phyloP scores from a whole-genome alignment of 2,329 filamentous ascomycete species.

The Paracorniculantispora psalliotae region DNA sequence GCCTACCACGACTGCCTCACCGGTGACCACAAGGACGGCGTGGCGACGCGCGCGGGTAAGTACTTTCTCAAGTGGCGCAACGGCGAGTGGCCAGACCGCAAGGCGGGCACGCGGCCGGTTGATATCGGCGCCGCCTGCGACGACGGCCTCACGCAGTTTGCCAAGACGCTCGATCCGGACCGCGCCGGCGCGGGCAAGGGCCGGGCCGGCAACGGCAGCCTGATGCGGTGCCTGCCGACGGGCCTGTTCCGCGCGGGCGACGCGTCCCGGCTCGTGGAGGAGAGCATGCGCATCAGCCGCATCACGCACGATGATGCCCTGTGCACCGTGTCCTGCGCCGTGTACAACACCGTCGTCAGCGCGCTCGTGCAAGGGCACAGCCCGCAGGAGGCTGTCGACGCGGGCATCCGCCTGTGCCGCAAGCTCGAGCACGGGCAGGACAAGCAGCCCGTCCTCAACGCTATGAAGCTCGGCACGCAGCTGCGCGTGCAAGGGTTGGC shows the following conservation, averaged over 20 bases:
- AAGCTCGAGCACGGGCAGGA: slow-evolving; percentile 18
- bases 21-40: neutral
- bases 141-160: slow-evolving; percentile 28
- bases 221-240: slow-evolving; percentile 45
- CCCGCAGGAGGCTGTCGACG: slow-evolving; percentile 24
- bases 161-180: slow-evolving; percentile 23
- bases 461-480: slow-evolving; percentile 25
- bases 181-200: slow-evolving; percentile 34
- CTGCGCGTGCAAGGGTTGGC: slow-evolving; percentile 27
- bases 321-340: slow-evolving; percentile 33
- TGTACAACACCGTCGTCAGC: slow-evolving; percentile 35
- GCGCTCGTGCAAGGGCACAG: slow-evolving; percentile 25
- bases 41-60: slow-evolving; percentile 31
- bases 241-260: slow-evolving; percentile 32
- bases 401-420: slow-evolving; percentile 21
- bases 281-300: slow-evolving; percentile 33
- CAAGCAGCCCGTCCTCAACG: slow-evolving; percentile 18
- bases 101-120: slow-evolving; percentile 25
- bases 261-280: slow-evolving; percentile 20
- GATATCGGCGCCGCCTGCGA: slow-evolving; percentile 39
- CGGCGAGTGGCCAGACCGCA: slow-evolving; percentile 39
- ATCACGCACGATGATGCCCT: slow-evolving; percentile 35
- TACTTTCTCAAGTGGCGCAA: slow-evolving; percentile 38
- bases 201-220: slow-evolving; percentile 39
- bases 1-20: slow-evolving; percentile 28